phyloP scores from a whole-genome alignment of 2,329 filamentous ascomycete species.

The Sporothrix luriei region DNA sequence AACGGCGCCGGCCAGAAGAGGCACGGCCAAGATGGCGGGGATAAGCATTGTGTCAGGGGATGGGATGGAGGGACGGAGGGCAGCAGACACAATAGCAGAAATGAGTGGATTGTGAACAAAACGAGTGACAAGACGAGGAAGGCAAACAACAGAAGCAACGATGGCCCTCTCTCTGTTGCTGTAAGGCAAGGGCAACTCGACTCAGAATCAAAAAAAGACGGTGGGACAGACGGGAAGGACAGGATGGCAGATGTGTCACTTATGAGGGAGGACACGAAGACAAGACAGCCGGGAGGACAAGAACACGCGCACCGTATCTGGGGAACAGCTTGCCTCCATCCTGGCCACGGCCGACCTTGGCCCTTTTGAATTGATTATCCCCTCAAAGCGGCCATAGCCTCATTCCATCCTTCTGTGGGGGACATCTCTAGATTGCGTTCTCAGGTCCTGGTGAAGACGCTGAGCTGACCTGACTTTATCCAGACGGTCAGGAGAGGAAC shows the following conservation, averaged over 20 bases:
- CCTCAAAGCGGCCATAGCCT: conserved; percentile 11
- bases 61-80: background rate
- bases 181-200: conserved; percentile 11
- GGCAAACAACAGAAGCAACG: background rate
- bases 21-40: conserved; percentile 1
- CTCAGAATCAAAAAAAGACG: background rate
- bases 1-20: conserved; percentile 20
- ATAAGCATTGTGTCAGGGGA: background rate
- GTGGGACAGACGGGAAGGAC: background rate
- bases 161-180: background rate
- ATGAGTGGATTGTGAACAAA: background rate
- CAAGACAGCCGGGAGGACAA: background rate
- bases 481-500: background rate
- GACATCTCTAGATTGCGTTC: conserved; percentile 8
- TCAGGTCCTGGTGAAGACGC: background rate
- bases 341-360: background rate
- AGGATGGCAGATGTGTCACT: background rate
- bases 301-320: background rate
- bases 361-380: conserved; percentile 3
- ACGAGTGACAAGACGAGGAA: background rate
- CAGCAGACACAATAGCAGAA: background rate
- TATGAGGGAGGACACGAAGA: background rate
- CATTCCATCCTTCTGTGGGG: background rate
- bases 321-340: background rate
- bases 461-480: background rate